These are phyloP conservation scores for Rhynchospora breviuscula DNA, from an alignment of 176 grass and related monocot species.

Conservation along the genomic window DNA sequence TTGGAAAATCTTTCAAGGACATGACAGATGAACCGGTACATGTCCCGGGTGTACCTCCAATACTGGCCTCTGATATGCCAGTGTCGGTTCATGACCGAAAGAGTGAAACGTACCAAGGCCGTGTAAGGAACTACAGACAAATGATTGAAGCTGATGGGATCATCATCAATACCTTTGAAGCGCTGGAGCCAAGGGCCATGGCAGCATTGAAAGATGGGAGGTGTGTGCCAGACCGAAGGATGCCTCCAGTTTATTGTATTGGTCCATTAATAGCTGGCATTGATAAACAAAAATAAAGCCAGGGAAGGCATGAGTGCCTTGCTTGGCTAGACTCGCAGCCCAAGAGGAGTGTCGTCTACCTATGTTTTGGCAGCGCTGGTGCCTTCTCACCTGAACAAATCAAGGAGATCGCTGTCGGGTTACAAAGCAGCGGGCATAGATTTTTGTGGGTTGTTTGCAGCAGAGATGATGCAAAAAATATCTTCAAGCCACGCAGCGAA, in stretches of 20 bases:
- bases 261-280: conserved; percentile 11
- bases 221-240: conserved; percentile 12
- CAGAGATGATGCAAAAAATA: not conserved
- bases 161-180: conserved; percentile 29
- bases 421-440: conserved; percentile 15
- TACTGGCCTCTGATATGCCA: conserved; percentile 19
- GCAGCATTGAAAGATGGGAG: conserved; percentile 6
- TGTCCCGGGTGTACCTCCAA: conserved; percentile 21
- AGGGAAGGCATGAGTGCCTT: not conserved
- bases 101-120: not conserved
- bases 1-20: not conserved
- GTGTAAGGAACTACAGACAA: not conserved
- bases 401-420: conserved; percentile 8
- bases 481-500: not conserved
- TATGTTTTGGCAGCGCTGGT: conserved; percentile 27
- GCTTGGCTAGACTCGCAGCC: conserved; percentile 28
- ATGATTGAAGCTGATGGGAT: conserved; percentile 12
- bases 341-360: conserved; percentile 24
- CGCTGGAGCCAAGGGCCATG: conserved; percentile 21
- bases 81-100: not conserved
- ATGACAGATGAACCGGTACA: not conserved
- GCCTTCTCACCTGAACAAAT: conserved; percentile 14
- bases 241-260: conserved; percentile 21
- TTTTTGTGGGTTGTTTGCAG: conserved; percentile 21
- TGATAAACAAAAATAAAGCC: not conserved